Evolutionary conservation across 805 yeast genomes (phyloP), one percentile per base, ranked within the genome.

Genomic region (Kodamaea lidongshanica): DNA sequence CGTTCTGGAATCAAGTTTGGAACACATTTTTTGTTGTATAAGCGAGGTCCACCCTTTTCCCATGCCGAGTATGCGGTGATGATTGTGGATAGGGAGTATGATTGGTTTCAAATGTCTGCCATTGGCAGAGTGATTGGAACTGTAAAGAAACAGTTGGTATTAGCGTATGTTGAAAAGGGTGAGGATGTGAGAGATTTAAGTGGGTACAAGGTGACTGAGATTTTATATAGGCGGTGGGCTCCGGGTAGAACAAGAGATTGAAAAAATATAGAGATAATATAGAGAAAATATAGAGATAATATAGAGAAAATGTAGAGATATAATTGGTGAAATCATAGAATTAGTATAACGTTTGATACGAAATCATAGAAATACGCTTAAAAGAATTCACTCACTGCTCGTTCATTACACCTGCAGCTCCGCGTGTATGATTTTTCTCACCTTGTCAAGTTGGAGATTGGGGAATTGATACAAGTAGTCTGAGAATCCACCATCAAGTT

Each of bases 1-100:
- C 67, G 94, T 35, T 74, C 88, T 0, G 98, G 97, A 0, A 72
- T 87, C 34, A 92, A 92, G 54, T 92, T 92, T 54, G 95, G 96
- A 2, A 72, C 83, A n/a, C 94, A 88, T 45, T 80, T 64, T 54
- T 58, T 92, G 6, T 62, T 92, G 4, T 92, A 92, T 53, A 75
- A 79, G 32, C 65, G 89, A 35, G 99, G 99, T 0, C 98, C 97
- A 6, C 96, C 96, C 2, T 86, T 88, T 52, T 76, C 80, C 29
- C 99, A 92, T 52, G 96, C 98, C 0, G 95, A 87, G 50, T 84
- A 74, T 52, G 84, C 89, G 5, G 59, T 85, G 3, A 48, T 71
- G 26, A 60, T 82, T 5, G 35, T 74, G 16, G 65, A 71, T 1
- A 54, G 59, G 25, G 57, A 54, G 13, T 35, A 76, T 74, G 70